Evolutionary conservation across 2,329 filamentous ascomycete species (phyloP), one percentile per base, ranked within the genome.

Genomic region (Zymoseptoria tritici): DNA sequence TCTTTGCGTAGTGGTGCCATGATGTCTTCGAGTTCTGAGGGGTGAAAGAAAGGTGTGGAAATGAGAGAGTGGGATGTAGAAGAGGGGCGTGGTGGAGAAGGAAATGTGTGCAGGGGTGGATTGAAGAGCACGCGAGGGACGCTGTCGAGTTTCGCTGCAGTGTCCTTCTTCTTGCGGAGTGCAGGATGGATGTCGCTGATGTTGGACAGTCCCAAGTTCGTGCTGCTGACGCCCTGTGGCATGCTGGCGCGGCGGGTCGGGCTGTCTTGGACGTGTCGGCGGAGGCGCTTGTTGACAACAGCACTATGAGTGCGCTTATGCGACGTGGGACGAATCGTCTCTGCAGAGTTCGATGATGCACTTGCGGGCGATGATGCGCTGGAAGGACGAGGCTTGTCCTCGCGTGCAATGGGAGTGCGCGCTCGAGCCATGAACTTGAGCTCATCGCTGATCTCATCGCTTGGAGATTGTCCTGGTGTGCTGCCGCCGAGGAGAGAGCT

Each of bases 11-110:
- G 54, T 9, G 70, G 70, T 54, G 59, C 60, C 69, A 72, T 71
- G 58, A 72, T 67, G 9, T 71, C 65, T 56, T 71, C 70, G 56
- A 72, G 65, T 55, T 72, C 70, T 49, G 66, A 69, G 19, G 70
- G 69, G n/a, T 70, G 62, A 51, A 72, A 70, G 62, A 71, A 71
- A 9, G 70, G 69, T 9, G 65, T 64, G 49, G 53, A 19, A 6
- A 26, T 53, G 22, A 19, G 52, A 22, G 52, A 29, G 50, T 22
- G 52, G 20, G 51, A 31, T 11, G 20, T 24, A 53, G 52, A 53
- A 24, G 52, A 20, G 7, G 20, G 52, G 22, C 29, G 52, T 53
- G 20, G 20, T 31, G 52, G 22, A 19, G 52, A 46, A 46, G 36
- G 36, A 46, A 46, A 13, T 46, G 36, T 46, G 36, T 13, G 36